A percentile compares a stretch with the other conserved stretches of the same genome.
These are phyloP conservation scores for Scytalidium lignicola DNA, from an alignment of 2,329 filamentous ascomycete species.

Conservation along the genomic window DNA sequence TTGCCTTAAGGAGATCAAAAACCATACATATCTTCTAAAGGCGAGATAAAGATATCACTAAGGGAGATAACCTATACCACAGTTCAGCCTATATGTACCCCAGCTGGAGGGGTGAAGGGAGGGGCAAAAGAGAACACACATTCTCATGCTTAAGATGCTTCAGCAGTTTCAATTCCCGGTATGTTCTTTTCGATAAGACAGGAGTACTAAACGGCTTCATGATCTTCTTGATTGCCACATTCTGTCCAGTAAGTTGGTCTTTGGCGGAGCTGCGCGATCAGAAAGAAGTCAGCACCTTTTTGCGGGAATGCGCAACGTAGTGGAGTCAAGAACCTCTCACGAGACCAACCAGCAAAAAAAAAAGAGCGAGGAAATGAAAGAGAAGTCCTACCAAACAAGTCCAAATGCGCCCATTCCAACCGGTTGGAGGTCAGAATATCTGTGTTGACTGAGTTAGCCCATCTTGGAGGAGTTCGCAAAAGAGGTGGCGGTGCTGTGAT, in stretches of 20 bases:
- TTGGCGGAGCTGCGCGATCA: constrained; percentile 70
- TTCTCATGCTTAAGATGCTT: constrained; percentile 98
- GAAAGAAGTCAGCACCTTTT: background rate
- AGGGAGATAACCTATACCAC: constrained; percentile 78
- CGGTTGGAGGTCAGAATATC: constrained; percentile 96
- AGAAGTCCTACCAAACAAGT: constrained; percentile 75
- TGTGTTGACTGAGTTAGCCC: constrained; percentile 33
- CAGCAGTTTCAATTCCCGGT: constrained; percentile 92
- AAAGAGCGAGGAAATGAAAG: constrained; percentile 6
- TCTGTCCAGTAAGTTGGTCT: constrained; percentile 94
- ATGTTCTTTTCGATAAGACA: constrained; percentile 94
- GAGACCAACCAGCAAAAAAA: constrained; percentile 1
- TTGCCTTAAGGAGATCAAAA: constrained; percentile 10
- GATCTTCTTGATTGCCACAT: constrained; percentile 99
- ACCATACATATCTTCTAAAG: constrained; percentile 88
- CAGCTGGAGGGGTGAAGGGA: background rate
- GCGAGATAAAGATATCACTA: constrained; percentile 99
- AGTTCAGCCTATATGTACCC: constrained; percentile 17
- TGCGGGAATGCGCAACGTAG: no score
- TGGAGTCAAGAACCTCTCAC: background rate
- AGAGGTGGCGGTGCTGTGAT: constrained; percentile 8
- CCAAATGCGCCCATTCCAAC: constrained; percentile 99
- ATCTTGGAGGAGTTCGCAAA: constrained; percentile 4
- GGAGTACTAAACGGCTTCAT: constrained; percentile 99
- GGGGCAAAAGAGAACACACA: constrained; percentile 41